Base-by-base conservation (phyloP, 306 rosid genomes). In the Medicago lupulina region DNA sequence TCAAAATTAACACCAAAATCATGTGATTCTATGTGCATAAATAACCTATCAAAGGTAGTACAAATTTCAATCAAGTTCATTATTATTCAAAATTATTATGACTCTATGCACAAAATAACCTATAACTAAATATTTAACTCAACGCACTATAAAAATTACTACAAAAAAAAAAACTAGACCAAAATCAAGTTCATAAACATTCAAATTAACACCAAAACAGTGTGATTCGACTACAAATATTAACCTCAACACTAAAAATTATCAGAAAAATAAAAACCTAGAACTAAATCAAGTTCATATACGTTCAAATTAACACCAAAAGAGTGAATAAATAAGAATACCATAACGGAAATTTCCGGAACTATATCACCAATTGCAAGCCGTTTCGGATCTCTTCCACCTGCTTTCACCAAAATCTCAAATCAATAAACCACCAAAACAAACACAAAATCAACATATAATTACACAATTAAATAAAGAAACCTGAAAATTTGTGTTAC, bases 311-410 rank as follows among this genome's bases (percentile, higher is more conserved):
- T 6, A 34, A 34, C 38, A 34, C 38, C 38, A 34, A 34, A 34
- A 34, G 7, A 34, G 39, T n/a, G 13, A n/a, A 57, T 14, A 15
- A 58, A 23, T 14, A 9, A 41, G 0, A 58, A 18, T 73, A 82
- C 86, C 86, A 50, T 13, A 25, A 66, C 51, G 0, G 41, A 78
- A 28, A 59, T 6, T 18, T 82, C 67, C 2, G 10, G 80, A 73
- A 78, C 47, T 73, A 36, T 73, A 8, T 74, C 7, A 0, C 74
- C 2, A 74, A 78, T 60, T 17, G 80, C 59, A 8, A 79, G 60
- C 13, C 75, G 67, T 65, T 75, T 79, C 3, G 13, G 17, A 5
- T 62, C 60, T 54, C 70, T 69, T 79, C 63, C 75, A 54, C 8
- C 81, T 79, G 51, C n/a, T 13, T 68, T 7, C 9, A 68, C 7